A percentile compares a stretch with the other conserved stretches of the same genome.
These are phyloP conservation scores for Capsicum baccatum DNA, from an alignment of 257 asterid species.

Conservation along the genomic window DNA sequence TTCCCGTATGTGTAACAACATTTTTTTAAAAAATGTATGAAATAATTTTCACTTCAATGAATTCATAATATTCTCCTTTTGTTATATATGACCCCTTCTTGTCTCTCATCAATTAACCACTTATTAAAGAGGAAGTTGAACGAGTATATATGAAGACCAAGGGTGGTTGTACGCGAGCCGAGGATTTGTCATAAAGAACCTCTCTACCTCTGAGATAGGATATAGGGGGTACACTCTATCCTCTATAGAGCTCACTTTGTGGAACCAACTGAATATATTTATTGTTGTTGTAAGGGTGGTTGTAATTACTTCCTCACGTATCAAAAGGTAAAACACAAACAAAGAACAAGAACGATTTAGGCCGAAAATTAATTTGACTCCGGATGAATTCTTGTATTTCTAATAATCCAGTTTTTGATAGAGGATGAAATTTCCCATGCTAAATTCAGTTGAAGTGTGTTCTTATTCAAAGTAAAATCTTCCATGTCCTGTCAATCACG, in stretches of 20 bases:
- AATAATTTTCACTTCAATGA: background rate
- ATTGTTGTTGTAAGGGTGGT: no score
- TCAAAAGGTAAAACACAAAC: background rate
- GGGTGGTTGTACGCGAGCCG: background rate
- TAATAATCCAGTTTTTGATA: no score
- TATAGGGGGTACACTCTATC: no score
- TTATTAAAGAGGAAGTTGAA: background rate
- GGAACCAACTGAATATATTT: no score
- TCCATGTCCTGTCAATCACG: background rate
- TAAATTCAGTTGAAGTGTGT: background rate
- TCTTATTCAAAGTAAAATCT: background rate
- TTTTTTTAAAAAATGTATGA: background rate
- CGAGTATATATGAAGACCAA: background rate
- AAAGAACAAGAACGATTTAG: background rate
- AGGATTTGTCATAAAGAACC: no score
- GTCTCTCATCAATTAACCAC: background rate
- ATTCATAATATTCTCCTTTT: background rate
- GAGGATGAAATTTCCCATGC: background rate
- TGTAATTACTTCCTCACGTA: background rate
- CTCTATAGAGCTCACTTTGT: no score
- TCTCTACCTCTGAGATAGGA: no score
- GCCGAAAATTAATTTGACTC: background rate
- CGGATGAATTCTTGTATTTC: no score
- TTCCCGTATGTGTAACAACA: no score
- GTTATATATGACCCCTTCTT: background rate